These are phyloP conservation scores for Berkeleyomyces basicola DNA, from an alignment of 2,329 filamentous ascomycete genomes.

Conservation along the genomic window DNA sequence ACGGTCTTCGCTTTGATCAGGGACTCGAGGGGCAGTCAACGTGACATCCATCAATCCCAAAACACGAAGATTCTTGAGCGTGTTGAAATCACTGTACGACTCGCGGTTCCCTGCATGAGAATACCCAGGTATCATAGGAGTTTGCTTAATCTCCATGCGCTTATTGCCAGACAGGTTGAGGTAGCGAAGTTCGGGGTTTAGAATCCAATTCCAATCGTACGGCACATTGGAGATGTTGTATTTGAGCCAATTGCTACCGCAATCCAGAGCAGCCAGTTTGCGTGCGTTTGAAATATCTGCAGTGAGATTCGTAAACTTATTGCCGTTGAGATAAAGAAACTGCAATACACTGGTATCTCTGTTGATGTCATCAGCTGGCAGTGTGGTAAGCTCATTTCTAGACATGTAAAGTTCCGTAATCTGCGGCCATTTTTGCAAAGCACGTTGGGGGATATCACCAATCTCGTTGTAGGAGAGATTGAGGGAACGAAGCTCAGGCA, in stretches of 20 bases:
- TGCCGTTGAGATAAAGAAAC: conserved; percentile 87
- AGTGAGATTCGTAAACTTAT: conserved; percentile 92
- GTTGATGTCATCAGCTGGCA: conserved; percentile 65
- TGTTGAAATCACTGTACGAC: conserved; percentile 69
- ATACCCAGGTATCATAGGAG: conserved; percentile 38
- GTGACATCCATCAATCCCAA: conserved; percentile 97
- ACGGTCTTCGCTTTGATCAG: conserved; percentile 86
- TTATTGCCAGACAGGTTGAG: conserved; percentile 96
- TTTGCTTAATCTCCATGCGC: conserved; percentile 72
- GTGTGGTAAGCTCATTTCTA: conserved; percentile 78
- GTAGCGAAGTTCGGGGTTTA: conserved; percentile 87
- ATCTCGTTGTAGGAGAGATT: conserved; percentile 87
- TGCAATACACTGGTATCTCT: conserved; percentile 49
- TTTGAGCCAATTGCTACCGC: conserved; percentile 86
- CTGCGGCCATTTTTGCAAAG: conserved; percentile 77
- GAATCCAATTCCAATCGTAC: conserved; percentile 99
- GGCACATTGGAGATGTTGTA: conserved; percentile 99
- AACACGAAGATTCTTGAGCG: conserved; percentile 66
- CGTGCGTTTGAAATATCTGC: conserved; percentile 90
- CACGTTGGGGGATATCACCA: conserved; percentile 77
- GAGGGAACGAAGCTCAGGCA: conserved; percentile 70
- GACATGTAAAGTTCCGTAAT: conserved; percentile 87
- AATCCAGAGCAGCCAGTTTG: conserved; percentile 81
- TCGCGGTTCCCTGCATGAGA: not conserved
- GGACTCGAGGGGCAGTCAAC: conserved; percentile 82